Evolutionary conservation across 306 rosid genomes (phyloP).

Genomic region (Glycine latifolia): DNA sequence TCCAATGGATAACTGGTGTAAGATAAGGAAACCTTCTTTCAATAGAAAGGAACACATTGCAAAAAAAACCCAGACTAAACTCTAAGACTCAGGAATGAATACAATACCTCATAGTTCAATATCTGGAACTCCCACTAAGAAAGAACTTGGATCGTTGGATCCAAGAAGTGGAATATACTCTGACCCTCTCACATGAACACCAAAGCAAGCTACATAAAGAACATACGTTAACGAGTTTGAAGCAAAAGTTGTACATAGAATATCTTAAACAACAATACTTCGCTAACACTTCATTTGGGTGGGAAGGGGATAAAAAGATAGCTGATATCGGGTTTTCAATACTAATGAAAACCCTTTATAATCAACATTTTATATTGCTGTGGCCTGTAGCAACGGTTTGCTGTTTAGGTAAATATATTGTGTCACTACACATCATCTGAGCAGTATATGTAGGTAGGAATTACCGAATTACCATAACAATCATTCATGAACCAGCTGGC

Average conservation of each 20-base stretch:
- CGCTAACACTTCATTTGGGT: background rate
- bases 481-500: constrained; percentile 5
- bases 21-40: constrained; percentile 8
- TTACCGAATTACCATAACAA: background rate
- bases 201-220: constrained; percentile 83
- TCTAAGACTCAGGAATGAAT: background rate
- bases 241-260: constrained; percentile 16
- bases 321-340: constrained; percentile 8
- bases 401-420: background rate
- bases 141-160: constrained; percentile 74
- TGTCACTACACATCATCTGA: background rate
- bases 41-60: background rate
- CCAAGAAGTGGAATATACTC: constrained; percentile 89
- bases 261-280: background rate
- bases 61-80: constrained; percentile 30
- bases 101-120: constrained; percentile 67
- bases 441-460: background rate
- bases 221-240: background rate
- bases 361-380: constrained; percentile 4
- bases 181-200: constrained; percentile 94
- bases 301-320: background rate
- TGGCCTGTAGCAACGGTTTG: background rate
- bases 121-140: constrained; percentile 74
- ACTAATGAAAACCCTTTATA: background rate
- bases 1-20: constrained; percentile 36